phyloP scores from a whole-genome alignment of 2,329 filamentous ascomycete genomes.

The Gnomoniopsis sp. region DNA sequence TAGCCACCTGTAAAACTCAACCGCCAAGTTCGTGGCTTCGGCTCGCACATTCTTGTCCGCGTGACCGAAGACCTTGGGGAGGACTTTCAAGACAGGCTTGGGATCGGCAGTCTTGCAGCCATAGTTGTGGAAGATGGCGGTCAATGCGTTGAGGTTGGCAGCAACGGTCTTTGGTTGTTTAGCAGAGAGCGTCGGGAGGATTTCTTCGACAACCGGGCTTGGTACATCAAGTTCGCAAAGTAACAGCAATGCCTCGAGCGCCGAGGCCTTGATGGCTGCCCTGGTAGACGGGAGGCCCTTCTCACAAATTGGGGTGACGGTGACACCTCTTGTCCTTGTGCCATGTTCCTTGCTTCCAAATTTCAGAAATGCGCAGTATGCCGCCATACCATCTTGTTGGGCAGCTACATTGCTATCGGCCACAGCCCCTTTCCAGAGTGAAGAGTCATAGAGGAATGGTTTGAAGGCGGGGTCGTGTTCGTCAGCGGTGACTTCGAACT shows the following conservation, averaged over 20 bases:
- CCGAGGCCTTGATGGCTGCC: conserved; percentile 82
- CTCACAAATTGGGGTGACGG: conserved; percentile 78
- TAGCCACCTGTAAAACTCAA: conserved; percentile 95
- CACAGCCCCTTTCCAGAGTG: conserved; percentile 88
- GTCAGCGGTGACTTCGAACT: conserved; percentile 79
- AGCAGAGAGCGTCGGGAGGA: conserved; percentile 77
- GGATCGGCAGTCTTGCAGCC: conserved; percentile 94
- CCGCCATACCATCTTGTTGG: conserved; percentile 85
- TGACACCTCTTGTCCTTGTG: conserved; percentile 70
- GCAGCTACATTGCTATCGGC: conserved; percentile 95
- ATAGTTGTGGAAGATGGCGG: conserved; percentile 85
- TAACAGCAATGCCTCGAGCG: conserved; percentile 80
- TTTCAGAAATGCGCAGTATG: conserved; percentile 88
- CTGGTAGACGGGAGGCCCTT: conserved; percentile 87
- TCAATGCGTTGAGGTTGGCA: conserved; percentile 69
- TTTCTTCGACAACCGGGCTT: conserved; percentile 83
- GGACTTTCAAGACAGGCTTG: conserved; percentile 81
- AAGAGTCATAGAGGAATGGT: conserved; percentile 80
- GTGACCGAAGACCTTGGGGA: conserved; percentile 92
- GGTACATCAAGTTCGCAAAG: conserved; percentile 88
- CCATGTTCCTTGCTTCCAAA: conserved; percentile 80
- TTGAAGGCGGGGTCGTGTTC: conserved; percentile 83
- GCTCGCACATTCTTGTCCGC: conserved; percentile 98
- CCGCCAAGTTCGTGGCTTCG: conserved; percentile 84
- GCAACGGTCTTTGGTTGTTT: conserved; percentile 88